Evolutionary conservation across 225 moss, liverwort and hornwort species (phyloP).

Genomic region (Bryoerythrophyllum caledonicum): DNA sequence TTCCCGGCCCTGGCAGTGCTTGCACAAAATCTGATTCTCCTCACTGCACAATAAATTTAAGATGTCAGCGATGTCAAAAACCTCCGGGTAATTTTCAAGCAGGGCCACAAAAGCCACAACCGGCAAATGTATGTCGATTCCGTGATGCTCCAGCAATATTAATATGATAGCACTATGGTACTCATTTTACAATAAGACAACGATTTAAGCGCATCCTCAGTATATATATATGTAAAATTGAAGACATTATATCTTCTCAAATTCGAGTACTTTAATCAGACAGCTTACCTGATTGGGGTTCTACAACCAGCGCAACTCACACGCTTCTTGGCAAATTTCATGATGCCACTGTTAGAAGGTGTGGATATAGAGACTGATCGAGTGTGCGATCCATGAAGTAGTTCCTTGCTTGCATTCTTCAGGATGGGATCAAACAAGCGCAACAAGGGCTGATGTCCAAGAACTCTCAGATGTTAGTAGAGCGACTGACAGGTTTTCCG

Average conservation of each 20-base stretch:
- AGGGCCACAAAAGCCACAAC: conserved; percentile 14
- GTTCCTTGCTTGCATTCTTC: conserved; percentile 96
- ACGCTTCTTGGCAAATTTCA: conserved; percentile 96
- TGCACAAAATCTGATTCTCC: conserved; percentile 84
- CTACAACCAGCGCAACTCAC: conserved; percentile 90
- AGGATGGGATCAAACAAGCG: conserved; percentile 95
- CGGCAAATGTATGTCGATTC: not conserved
- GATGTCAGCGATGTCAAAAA: not conserved
- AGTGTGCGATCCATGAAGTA: conserved; percentile 91
- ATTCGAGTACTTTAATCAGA: not conserved
- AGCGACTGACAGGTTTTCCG: not conserved
- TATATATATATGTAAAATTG: too few species aligned
- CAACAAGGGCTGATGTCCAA: conserved; percentile 67
- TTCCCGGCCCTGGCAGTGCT: conserved; percentile 90
- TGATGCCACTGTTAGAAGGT: conserved; percentile 93
- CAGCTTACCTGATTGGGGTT: conserved; percentile 72
- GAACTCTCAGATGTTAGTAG: conserved; percentile 20
- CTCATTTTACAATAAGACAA: not conserved
- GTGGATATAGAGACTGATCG: conserved; percentile 95
- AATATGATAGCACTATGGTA: not conserved
- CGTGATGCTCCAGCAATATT: conserved; percentile 3
- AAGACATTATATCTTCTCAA: not conserved
- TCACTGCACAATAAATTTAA: conserved; percentile 55
- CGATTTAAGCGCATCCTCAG: not conserved
- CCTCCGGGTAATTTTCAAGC: not conserved